phyloP scores from a whole-genome alignment of 257 asterid species.

The Gynochthodes officinalis region DNA sequence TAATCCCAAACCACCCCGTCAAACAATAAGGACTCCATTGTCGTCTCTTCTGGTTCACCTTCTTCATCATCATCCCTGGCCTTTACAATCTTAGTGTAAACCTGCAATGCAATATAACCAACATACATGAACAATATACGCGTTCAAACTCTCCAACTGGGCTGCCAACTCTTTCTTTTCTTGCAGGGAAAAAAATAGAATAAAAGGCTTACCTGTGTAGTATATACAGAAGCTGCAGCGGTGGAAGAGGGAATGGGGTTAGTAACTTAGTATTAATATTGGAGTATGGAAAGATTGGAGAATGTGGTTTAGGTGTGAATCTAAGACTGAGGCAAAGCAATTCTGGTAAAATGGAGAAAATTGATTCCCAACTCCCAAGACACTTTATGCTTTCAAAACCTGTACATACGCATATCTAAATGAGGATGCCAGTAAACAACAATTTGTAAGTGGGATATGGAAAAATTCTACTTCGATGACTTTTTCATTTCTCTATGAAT shows the following conservation, averaged over 20 bases:
- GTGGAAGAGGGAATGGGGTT: neutral
- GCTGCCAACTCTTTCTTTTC: neutral
- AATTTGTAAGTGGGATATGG: too few relatives aligned
- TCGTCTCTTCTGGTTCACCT: neutral
- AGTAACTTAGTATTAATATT: neutral
- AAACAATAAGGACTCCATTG: neutral
- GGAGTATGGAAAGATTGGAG: neutral
- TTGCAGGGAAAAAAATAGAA: too few relatives aligned
- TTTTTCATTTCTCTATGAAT: too few relatives aligned
- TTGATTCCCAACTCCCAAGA: constrained; percentile 2
- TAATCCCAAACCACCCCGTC: neutral
- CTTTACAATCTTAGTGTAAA: neutral
- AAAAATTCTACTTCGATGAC: too few relatives aligned
- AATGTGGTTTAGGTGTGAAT: constrained; percentile 8
- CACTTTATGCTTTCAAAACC: neutral
- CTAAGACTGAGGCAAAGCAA: neutral
- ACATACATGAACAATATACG: neutral
- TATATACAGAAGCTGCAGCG: neutral
- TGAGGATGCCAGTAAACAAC: too few relatives aligned
- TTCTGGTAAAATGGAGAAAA: neutral
- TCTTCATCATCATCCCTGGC: neutral
- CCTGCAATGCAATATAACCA: neutral
- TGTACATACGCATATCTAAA: too few relatives aligned
- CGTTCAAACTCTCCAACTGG: neutral
- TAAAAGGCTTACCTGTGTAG: too few relatives aligned